Conservation (phyloP, 179 eudicot species). For the Beta lomatogona region DNA sequence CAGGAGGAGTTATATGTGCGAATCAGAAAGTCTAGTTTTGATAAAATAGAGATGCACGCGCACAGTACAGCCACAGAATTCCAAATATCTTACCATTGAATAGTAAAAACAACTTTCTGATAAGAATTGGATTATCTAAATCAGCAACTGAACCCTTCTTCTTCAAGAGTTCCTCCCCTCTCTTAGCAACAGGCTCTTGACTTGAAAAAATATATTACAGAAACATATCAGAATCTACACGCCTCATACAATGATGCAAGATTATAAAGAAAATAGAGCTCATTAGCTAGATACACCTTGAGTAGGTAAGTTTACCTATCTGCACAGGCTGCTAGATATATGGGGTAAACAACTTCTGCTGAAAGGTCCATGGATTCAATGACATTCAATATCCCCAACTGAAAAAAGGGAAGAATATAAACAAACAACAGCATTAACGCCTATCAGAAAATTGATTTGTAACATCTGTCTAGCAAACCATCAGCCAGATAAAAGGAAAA, state of each 20-base stretch:
- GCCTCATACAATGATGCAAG: slow-evolving; percentile 3
- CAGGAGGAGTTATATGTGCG: not conserved
- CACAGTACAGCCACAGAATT: not conserved
- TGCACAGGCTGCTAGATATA: slow-evolving; percentile 72
- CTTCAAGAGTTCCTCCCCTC: slow-evolving; percentile 91
- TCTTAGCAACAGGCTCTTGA: slow-evolving; percentile 83
- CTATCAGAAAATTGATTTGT: not conserved
- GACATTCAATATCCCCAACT: slow-evolving; percentile 87
- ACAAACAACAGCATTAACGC: not conserved
- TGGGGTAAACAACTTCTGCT: slow-evolving; percentile 69
- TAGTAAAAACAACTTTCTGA: slow-evolving; percentile 65
- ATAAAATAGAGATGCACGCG: slow-evolving; percentile 7
- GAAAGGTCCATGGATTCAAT: slow-evolving; percentile 71
- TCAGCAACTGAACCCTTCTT: slow-evolving; percentile 76
- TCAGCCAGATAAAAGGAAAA: not conserved
- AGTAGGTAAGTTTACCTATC: slow-evolving; percentile 63
- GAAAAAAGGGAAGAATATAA: slow-evolving; percentile 23
- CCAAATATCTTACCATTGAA: slow-evolving; percentile 65
- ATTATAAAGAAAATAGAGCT: slow-evolving; percentile 10
- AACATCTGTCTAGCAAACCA: not conserved
- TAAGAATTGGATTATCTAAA: slow-evolving; percentile 74
- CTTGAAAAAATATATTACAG: slow-evolving; percentile 47
- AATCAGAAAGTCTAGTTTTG: not conserved
- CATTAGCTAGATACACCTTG: slow-evolving; percentile 9
- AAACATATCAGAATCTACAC: slow-evolving; percentile 19